Evolutionary conservation across 495 filamentous ascomycete species (phyloP), one percentile per base, ranked within the genome.

Genomic region (Opeltia flavorubescens): DNA sequence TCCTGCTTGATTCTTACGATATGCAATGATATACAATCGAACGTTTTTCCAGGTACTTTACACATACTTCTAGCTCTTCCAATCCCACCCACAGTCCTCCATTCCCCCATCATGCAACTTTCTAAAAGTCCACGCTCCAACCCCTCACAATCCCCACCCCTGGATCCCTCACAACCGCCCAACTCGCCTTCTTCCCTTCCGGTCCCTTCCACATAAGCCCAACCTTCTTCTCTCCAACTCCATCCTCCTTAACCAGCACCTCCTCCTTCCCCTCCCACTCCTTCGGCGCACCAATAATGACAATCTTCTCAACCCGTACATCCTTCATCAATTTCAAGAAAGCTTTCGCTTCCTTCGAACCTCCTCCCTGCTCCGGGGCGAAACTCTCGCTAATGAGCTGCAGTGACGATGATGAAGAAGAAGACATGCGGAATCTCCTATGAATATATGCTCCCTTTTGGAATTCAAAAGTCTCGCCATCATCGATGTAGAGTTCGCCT

Each of bases 381-480:
- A n/a, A n/a, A n/a, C n/a, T n/a, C n/a, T n/a, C n/a, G n/a, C n/a
- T n/a, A n/a, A n/a, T n/a, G 5, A 66, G 64, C 12, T 94, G 69
- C 2, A 66, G 70, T 3, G 71, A 68, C 4, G 60, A 71, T 50
- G 48, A 66, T 47, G 34, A 67, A 43, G 60, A 70, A 70, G 71
- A 81, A 26, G 58, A 54, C 28, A 57, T 49, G 34, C 27, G 31
- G 68, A 96, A 96, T 29, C 65, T 71, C 31, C 87, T 82, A 64
- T 94, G 83, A 49, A 95, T 84, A 60, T 82, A 94, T 25, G 80
- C 84, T 11, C 89, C 91, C 42, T 75, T 66, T 60, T 94, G 64
- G 59, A 84, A 91, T 33, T 94, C 84, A 50, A 85, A 96, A 0
- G 82, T 84, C 66, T 95, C 88, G 23, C 91, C 93, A 53, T 98